Evolutionary conservation across 2,329 filamentous ascomycete species (phyloP).

Genomic region (Diaporthe sp.): DNA sequence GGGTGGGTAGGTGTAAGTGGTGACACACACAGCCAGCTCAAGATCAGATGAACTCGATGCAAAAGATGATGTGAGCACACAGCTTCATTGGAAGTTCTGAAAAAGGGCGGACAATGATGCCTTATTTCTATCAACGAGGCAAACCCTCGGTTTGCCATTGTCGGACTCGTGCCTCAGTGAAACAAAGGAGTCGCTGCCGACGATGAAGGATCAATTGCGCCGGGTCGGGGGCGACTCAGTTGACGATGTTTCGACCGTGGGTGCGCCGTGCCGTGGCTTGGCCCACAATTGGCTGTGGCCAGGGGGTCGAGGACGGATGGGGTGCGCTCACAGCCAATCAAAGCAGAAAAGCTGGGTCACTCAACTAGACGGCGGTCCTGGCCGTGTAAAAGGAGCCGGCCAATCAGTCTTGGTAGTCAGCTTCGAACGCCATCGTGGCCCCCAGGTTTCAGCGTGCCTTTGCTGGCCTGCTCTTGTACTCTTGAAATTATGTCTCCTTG

Average conservation of each 20-base stretch:
- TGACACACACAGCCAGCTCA: not conserved
- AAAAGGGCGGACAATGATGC: not conserved
- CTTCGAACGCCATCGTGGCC: not conserved
- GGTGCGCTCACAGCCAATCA: not conserved
- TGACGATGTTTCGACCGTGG: slow-evolving; percentile 27
- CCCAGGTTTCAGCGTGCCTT: slow-evolving; percentile 13
- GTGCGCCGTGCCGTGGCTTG: slow-evolving; percentile 4
- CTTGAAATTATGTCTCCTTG: not conserved
- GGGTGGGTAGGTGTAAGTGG: not conserved
- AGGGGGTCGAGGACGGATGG: not conserved
- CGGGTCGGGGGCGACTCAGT: not conserved
- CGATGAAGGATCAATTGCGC: not conserved
- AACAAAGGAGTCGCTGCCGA: slow-evolving; percentile 1
- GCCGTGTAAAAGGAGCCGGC: not conserved
- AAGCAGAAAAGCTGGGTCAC: not conserved
- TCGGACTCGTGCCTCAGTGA: slow-evolving; percentile 1
- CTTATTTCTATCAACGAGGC: not conserved
- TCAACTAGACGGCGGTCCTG: not conserved
- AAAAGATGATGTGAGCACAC: not conserved
- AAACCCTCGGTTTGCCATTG: not conserved
- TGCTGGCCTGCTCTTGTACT: not conserved
- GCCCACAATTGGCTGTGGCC: slow-evolving; percentile 12
- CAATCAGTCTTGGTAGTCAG: slow-evolving; percentile 26
- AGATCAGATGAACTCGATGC: not conserved
- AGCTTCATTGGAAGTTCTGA: not conserved